Conservation (phyloP, 2,329 filamentous ascomycete species). For the Alternaria gaisen region DNA sequence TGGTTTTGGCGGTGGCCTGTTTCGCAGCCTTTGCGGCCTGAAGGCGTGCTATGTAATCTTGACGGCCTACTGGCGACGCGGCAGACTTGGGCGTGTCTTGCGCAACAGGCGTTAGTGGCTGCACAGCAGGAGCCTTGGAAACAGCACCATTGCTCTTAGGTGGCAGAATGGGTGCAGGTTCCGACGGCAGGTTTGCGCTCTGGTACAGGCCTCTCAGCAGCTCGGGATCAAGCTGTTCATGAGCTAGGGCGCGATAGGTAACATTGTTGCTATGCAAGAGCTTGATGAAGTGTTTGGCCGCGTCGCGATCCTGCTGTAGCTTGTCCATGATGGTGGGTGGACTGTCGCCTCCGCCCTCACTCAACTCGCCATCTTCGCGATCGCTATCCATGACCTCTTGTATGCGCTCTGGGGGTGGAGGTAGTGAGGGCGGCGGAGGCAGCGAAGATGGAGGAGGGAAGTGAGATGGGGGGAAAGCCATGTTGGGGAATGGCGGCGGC, state of each 20-base stretch:
- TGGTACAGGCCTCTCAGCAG: conserved; percentile 40
- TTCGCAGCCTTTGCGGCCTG: conserved; percentile 75
- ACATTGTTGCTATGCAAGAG: conserved; percentile 67
- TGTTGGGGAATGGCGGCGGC: conserved; percentile 15
- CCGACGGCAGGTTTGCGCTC: conserved; percentile 40
- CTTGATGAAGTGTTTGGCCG: conserved; percentile 49
- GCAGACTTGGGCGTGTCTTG: conserved; percentile 27
- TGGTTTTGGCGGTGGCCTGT: conserved; percentile 23
- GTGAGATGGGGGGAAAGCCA: conserved; percentile 28
- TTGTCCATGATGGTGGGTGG: conserved; percentile 12
- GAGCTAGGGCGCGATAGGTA: conserved; percentile 72
- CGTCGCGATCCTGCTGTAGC: conserved; percentile 39
- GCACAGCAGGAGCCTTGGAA: conserved; percentile 13
- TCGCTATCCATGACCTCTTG: conserved; percentile 53
- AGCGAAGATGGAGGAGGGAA: conserved; percentile 22
- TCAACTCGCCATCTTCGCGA: conserved; percentile 79
- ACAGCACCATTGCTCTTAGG: conserved; percentile 26
- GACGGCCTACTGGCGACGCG: conserved; percentile 56
- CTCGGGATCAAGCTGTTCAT: conserved; percentile 39
- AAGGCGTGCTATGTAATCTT: conserved; percentile 78
- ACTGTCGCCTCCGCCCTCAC: conserved; percentile 59
- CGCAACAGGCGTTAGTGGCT: conserved; percentile 12
- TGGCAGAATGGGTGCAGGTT: conserved; percentile 35
- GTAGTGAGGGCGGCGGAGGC: conserved; percentile 23
- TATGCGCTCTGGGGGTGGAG: conserved; percentile 35